These are phyloP conservation scores for Crithidia fasciculata DNA, from an alignment of 208 protist genomes.

Conservation along the genomic window DNA sequence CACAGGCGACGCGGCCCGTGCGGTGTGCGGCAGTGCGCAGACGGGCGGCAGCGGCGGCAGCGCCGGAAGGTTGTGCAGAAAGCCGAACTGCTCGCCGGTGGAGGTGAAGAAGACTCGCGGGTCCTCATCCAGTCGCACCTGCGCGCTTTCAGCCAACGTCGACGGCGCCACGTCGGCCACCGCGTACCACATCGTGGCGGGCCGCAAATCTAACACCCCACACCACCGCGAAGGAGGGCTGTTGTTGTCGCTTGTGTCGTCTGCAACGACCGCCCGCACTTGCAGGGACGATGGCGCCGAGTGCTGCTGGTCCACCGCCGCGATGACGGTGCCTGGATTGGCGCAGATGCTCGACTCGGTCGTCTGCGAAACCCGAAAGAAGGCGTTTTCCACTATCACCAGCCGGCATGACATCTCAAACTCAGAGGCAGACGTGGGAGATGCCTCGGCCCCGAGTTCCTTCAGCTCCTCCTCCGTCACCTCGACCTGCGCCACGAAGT, in stretches of 20 bases:
- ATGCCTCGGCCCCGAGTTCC: neutral
- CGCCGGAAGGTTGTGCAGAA: constrained; percentile 47
- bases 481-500: constrained; percentile 34
- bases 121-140: neutral
- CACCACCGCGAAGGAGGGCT: constrained; percentile 13
- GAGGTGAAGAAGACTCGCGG: constrained; percentile 42
- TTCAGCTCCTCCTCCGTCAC: constrained; percentile 1
- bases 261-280: neutral
- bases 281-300: constrained; percentile 21
- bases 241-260: no score
- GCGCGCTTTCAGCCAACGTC: neutral
- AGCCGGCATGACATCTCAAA: constrained; percentile 33
- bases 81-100: constrained; percentile 55
- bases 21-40: neutral
- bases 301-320: constrained; percentile 59
- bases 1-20: neutral
- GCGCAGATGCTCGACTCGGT: constrained; percentile 24
- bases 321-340: constrained; percentile 41
- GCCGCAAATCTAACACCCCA: constrained; percentile 28
- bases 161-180: neutral
- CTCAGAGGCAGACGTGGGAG: neutral
- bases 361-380: constrained; percentile 11
- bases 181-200: neutral
- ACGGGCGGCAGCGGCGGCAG: constrained; percentile 16
- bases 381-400: constrained; percentile 37